Percentiles rank a stretch among this genome's conserved stretches.
phyloP scores from a whole-genome alignment of 768 basidiomycete genomes.

The Leucocoprinus sp. region DNA sequence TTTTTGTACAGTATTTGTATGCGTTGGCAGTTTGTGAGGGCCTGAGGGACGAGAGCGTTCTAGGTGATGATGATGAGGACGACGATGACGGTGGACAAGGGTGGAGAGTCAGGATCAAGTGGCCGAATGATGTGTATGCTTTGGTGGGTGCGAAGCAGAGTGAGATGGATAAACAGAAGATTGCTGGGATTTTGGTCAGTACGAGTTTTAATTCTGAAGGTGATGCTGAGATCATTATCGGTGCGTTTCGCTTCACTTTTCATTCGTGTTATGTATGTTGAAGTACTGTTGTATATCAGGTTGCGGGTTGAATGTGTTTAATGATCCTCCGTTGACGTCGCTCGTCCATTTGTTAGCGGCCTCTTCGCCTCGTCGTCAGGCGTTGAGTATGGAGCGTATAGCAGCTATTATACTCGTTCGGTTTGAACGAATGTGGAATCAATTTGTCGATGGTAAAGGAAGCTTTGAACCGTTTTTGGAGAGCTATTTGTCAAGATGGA shows the following conservation, averaged over 20 bases:
- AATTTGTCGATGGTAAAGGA: conserved; percentile 56
- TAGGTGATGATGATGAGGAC: conserved; percentile 41
- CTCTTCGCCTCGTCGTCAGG: background rate
- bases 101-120: conserved; percentile 66
- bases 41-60: conserved; percentile 55
- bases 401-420: conserved; percentile 65
- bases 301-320: conserved; percentile 83
- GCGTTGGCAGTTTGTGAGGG: conserved; percentile 83
- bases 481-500: conserved; percentile 74
- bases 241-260: conserved; percentile 31
- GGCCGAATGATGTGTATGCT: conserved; percentile 96
- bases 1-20: conserved; percentile 92
- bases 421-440: conserved; percentile 75
- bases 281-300: conserved; percentile 47
- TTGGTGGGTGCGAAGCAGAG: conserved; percentile 35
- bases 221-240: conserved; percentile 71
- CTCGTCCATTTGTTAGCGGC: conserved; percentile 53
- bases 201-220: conserved; percentile 69
- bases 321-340: conserved; percentile 75
- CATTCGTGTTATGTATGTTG: background rate
- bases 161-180: conserved; percentile 51
- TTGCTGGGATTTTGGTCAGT: conserved; percentile 90
- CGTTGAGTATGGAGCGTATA: conserved; percentile 48
- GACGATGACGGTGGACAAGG: conserved; percentile 17
- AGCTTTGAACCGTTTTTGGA: conserved; percentile 78